Base-by-base conservation (phyloP, 768 basidiomycete genomes). In the Phylloporus scabripes region DNA sequence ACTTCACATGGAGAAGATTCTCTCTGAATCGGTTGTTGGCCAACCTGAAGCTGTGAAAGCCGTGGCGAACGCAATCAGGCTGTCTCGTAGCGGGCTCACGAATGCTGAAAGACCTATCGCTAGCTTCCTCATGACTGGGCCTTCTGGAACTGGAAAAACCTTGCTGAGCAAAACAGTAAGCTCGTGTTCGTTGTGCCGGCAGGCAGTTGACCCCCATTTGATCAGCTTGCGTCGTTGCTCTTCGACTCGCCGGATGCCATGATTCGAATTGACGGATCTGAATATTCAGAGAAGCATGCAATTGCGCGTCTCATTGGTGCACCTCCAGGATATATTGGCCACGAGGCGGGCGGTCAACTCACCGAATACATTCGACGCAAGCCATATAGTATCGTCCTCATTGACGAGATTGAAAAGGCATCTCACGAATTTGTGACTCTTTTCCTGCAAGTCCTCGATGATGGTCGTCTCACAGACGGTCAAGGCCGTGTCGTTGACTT, bases 331-430 rank as follows among this genome's bases (percentile, higher is more conserved):
- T 97, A 95, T 63, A 85, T 97, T 36, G 95, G 94, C 2, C 82
- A 95, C 64, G 92, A 95, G 59, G 76, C 82, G 29, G 89, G 90
- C 9, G 90, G 93, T 8, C 92, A 94, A 63, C 76, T 96, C 41
- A 95, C 93, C 3, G 93, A 96, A 71, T 93, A 93, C 58, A 83
- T 95, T 43, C 81, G 92, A 44, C 81, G 93, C 52, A 89, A 92
- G 64, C 92, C 92, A 1, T 96, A 94, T 65, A 81, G 79, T 50
- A 91, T 92, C 58, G 75, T 92, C 46, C 75, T 91, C 51, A 83
- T 92, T 59, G 88, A 90, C 64, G 90, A 91, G 69, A 83, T 96
- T 48, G 93, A 96, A 68, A 95, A 96, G 68, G 88, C 92, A 6
- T 83, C 84, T 54, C 82, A 82, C 46, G 83, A 82, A 63, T 81